These are phyloP conservation scores for Pontederia paniculata DNA, from an alignment of 176 grass and related monocot species.

Conservation along the genomic window DNA sequence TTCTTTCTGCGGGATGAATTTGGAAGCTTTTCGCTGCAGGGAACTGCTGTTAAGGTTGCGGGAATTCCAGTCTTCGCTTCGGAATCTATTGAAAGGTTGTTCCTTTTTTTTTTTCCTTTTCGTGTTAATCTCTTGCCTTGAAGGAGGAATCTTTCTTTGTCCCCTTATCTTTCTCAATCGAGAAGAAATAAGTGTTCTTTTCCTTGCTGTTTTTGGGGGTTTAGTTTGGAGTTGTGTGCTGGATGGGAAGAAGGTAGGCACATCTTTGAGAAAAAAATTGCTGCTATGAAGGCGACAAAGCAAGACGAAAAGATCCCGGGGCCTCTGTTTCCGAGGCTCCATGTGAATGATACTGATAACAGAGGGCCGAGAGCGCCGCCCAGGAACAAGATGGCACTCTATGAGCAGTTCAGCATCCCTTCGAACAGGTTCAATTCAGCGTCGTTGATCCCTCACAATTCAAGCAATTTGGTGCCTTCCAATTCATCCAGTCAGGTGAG, in stretches of 20 bases:
- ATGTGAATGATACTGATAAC: slow-evolving; percentile 75
- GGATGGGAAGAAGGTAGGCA: neutral
- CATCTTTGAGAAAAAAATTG: neutral
- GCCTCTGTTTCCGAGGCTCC: slow-evolving; percentile 86
- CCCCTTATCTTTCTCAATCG: too few species aligned
- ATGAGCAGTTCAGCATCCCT: slow-evolving; percentile 81
- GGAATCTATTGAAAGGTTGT: too few species aligned
- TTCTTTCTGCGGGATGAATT: too few species aligned
- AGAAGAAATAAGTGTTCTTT: too few species aligned
- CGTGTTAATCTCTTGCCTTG: too few species aligned
- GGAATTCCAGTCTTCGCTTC: too few species aligned
- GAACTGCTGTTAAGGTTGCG: too few species aligned
- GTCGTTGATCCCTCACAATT: slow-evolving; percentile 7
- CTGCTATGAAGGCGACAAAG: slow-evolving; percentile 26
- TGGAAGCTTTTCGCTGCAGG: too few species aligned
- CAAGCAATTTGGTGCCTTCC: slow-evolving; percentile 9
- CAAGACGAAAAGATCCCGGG: slow-evolving; percentile 50
- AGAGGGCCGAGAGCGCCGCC: slow-evolving; percentile 78
- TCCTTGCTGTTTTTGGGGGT: too few species aligned
- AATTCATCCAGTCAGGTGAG: slow-evolving; percentile 37
- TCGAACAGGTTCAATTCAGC: slow-evolving; percentile 35
- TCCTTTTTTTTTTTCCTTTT: too few species aligned
- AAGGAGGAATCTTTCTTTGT: too few species aligned
- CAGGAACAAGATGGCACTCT: slow-evolving; percentile 97
- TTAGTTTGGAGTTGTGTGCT: too few species aligned